These are phyloP conservation scores for Teratosphaeria nubilosa DNA, from an alignment of 2,329 filamentous ascomycete species.

Conservation along the genomic window DNA sequence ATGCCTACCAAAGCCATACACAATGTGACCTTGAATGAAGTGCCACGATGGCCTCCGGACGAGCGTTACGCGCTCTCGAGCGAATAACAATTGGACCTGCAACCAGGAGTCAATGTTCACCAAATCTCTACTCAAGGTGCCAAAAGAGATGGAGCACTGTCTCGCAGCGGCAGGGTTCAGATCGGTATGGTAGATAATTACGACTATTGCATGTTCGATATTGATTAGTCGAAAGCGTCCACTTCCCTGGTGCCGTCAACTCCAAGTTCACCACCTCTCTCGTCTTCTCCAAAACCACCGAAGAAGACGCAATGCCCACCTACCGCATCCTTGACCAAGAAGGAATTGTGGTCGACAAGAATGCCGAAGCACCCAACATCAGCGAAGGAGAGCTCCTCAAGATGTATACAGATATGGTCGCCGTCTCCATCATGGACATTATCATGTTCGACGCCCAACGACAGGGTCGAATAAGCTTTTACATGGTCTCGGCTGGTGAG, in stretches of 20 bases:
- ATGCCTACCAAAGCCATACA: background rate
- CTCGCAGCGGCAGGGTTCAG: conserved; percentile 49
- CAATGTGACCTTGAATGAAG: background rate
- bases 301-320: conserved; percentile 69
- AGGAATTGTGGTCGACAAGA: conserved; percentile 68
- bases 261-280: conserved; percentile 80
- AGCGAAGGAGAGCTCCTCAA: conserved; percentile 49
- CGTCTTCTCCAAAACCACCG: conserved; percentile 63
- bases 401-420: conserved; percentile 56
- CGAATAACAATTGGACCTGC: background rate
- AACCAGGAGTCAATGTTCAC: background rate
- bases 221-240: conserved; percentile 33
- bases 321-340: conserved; percentile 89
- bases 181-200: conserved; percentile 38
- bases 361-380: conserved; percentile 56
- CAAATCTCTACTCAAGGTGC: conserved; percentile 4
- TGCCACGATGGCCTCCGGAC: conserved; percentile 1
- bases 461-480: conserved; percentile 89
- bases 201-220: background rate
- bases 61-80: conserved; percentile 3
- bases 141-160: conserved; percentile 43
- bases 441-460: conserved; percentile 98
- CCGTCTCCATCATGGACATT: conserved; percentile 77
- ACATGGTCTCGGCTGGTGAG: conserved; percentile 91
- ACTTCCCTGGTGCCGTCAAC: conserved; percentile 89